phyloP scores from a whole-genome alignment of 2,329 filamentous ascomycete genomes.

The Apiospora pterosperma region DNA sequence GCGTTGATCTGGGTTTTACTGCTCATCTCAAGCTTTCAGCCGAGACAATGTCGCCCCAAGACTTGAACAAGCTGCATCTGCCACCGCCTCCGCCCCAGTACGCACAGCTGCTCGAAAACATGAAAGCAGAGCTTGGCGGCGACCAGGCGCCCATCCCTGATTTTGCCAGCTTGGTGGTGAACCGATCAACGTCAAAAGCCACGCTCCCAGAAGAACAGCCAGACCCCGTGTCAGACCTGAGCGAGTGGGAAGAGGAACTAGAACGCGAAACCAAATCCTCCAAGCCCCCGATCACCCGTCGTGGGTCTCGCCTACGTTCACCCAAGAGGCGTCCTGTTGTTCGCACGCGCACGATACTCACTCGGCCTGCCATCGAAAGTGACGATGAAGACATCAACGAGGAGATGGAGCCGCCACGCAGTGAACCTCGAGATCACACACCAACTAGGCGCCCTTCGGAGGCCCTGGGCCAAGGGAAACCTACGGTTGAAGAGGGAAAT shows the following conservation, averaged over 20 bases:
- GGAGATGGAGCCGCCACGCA: neutral
- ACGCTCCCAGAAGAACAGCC: neutral
- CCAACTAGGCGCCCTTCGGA: neutral
- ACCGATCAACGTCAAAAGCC: conserved; percentile 9
- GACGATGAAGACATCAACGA: neutral
- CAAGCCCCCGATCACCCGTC: neutral
- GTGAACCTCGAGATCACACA: neutral
- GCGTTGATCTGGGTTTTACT: conserved; percentile 52
- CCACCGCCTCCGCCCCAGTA: conserved; percentile 39
- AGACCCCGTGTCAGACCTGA: conserved; percentile 46
- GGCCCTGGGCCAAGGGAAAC: neutral
- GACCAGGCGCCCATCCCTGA: conserved; percentile 22
- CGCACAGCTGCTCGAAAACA: conserved; percentile 34
- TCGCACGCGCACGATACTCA: neutral
- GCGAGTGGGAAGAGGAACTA: conserved; percentile 49
- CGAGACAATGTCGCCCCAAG: conserved; percentile 27
- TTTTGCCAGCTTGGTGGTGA: conserved; percentile 20
- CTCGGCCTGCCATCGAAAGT: neutral
- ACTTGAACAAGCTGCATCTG: conserved; percentile 4
- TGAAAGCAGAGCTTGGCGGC: conserved; percentile 39
- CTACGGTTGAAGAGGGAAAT: neutral
- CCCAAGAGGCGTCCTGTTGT: conserved; percentile 2
- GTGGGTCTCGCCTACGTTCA: neutral
- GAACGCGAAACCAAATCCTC: conserved; percentile 10
- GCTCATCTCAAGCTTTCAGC: conserved; percentile 47